Evolutionary conservation across 306 rosid genomes (phyloP).

Genomic region (Boehmeria nivea): DNA sequence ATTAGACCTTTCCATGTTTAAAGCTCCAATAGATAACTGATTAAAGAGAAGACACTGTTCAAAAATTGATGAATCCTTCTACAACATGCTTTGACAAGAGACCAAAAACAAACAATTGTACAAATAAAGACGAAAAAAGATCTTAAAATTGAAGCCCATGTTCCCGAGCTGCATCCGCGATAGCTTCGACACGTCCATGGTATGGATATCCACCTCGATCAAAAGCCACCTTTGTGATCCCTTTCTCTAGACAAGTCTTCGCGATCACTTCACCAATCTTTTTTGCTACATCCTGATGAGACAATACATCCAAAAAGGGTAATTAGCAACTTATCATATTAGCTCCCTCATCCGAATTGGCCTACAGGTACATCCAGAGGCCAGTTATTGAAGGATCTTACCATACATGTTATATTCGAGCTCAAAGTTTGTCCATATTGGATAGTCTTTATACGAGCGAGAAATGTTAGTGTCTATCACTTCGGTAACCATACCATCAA

Average conservation of each 20-base stretch:
- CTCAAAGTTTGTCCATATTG: too few relatives aligned
- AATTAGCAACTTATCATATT: background rate
- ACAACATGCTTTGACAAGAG: background rate
- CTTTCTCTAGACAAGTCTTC: slow-evolving; percentile 79
- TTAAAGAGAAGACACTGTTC: too few relatives aligned
- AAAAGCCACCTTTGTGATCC: slow-evolving; percentile 86
- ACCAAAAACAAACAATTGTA: background rate
- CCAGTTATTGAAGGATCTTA: background rate
- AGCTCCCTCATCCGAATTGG: too few relatives aligned
- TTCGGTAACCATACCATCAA: too few relatives aligned
- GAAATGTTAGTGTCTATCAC: too few relatives aligned
- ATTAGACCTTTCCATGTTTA: too few relatives aligned
- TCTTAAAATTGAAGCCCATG: slow-evolving; percentile 75
- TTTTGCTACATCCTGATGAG: slow-evolving; percentile 84
- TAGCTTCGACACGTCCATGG: slow-evolving; percentile 90
- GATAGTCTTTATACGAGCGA: too few relatives aligned
- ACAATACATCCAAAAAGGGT: background rate
- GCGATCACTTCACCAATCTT: slow-evolving; percentile 89
- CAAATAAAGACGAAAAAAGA: background rate
- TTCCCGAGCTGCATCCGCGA: slow-evolving; percentile 86
- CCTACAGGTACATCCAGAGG: background rate
- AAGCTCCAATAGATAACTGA: too few relatives aligned
- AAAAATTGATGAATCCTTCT: background rate
- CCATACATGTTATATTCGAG: background rate
- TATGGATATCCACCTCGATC: slow-evolving; percentile 95